A percentile compares a stretch with the other conserved stretches of the same genome.
These are phyloP conservation scores for Suillus discolor DNA, from an alignment of 768 basidiomycete genomes.

Conservation along the genomic window DNA sequence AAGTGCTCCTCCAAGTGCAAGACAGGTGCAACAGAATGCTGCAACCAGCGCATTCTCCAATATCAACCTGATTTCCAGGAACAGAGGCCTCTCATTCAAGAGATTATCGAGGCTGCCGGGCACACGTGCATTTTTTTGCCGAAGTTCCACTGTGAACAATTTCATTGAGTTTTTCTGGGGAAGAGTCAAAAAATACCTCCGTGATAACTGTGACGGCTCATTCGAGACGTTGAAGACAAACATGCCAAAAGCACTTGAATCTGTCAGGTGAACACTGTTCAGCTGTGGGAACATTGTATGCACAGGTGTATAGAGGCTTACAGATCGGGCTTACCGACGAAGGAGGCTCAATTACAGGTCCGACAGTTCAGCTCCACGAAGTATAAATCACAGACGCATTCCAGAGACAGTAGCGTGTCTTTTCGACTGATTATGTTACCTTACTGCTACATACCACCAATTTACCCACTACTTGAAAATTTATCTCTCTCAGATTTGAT, in stretches of 20 bases:
- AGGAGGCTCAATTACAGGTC: conserved; percentile 19
- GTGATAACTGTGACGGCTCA: conserved; percentile 26
- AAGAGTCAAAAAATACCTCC: conserved; percentile 13
- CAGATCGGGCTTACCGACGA: conserved; percentile 9
- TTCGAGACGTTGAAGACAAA: conserved; percentile 27
- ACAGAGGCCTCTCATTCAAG: conserved; percentile 26
- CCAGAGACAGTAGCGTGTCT: neutral
- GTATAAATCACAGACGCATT: conserved; percentile 13
- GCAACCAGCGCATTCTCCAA: too few species aligned
- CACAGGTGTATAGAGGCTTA: conserved; percentile 20
- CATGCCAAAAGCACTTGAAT: conserved; percentile 23
- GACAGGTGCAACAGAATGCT: too few species aligned
- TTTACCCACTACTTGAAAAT: neutral
- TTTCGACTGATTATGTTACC: neutral
- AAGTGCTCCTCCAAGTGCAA: too few species aligned
- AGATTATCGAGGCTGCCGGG: conserved; percentile 24
- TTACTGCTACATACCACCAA: conserved; percentile 1
- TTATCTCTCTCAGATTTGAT: conserved; percentile 3
- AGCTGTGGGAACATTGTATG: conserved; percentile 19
- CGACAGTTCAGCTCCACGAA: conserved; percentile 14
- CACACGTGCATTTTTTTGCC: conserved; percentile 31
- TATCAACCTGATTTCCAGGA: conserved; percentile 11
- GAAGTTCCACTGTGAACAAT: conserved; percentile 31
- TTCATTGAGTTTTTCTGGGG: conserved; percentile 30
- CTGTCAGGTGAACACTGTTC: conserved; percentile 16